phyloP scores from a whole-genome alignment of 2,329 filamentous ascomycete genomes.

The Neobulgaria alba region DNA sequence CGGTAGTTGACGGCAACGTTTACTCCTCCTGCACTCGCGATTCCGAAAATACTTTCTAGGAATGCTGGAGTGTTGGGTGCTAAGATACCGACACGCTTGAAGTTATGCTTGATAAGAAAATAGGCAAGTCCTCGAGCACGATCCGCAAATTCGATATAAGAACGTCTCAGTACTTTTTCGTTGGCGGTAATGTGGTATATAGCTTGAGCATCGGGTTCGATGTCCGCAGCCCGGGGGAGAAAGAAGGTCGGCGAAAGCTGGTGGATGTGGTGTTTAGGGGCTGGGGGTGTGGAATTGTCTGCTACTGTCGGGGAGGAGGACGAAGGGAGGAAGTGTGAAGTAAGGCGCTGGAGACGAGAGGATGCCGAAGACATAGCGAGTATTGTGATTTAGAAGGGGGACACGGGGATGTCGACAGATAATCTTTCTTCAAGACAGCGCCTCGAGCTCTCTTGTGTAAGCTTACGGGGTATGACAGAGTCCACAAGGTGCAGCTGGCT shows the following conservation, averaged over 20 bases:
- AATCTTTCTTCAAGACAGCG: too few relatives aligned
- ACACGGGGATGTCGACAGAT: too few relatives aligned
- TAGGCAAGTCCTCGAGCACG: slow-evolving; percentile 83
- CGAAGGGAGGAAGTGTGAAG: slow-evolving; percentile 44
- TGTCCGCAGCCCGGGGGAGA: slow-evolving; percentile 72
- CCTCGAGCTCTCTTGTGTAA: too few relatives aligned
- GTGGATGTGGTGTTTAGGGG: slow-evolving; percentile 44
- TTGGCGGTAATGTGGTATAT: slow-evolving; percentile 82
- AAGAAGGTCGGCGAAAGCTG: slow-evolving; percentile 83
- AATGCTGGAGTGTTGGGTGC: slow-evolving; percentile 93
- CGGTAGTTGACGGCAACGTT: slow-evolving; percentile 68
- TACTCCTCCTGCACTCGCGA: slow-evolving; percentile 71
- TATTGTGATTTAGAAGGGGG: too few relatives aligned
- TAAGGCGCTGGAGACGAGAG: slow-evolving; percentile 49
- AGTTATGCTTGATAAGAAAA: slow-evolving; percentile 66
- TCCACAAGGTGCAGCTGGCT: too few relatives aligned
- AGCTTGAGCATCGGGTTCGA: slow-evolving; percentile 79
- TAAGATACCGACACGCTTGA: slow-evolving; percentile 74
- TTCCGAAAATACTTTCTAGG: slow-evolving; percentile 80
- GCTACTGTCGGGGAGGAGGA: slow-evolving; percentile 14
- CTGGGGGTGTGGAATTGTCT: slow-evolving; percentile 3
- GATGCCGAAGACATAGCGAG: slow-evolving; percentile 54
- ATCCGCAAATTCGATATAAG: slow-evolving; percentile 75
- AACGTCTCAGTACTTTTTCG: slow-evolving; percentile 61
- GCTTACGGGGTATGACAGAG: too few relatives aligned